Evolutionary conservation across 1,284 basidiomycete species (phyloP).

Genomic region (Sparassis latifolia): DNA sequence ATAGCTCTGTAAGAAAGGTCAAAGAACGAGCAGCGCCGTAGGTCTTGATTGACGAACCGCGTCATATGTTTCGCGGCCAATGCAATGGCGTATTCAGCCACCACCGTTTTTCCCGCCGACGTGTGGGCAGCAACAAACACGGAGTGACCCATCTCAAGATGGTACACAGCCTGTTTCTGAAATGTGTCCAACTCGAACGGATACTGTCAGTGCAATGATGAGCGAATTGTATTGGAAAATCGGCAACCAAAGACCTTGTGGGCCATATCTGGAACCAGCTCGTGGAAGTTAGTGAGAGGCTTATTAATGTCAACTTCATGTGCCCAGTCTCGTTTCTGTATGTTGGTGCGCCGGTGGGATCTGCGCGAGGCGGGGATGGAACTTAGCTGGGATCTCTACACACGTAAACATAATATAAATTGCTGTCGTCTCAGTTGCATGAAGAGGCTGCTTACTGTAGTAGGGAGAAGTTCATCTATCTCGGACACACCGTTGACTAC

Average conservation of each 20-base stretch:
- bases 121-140: conserved; percentile 99
- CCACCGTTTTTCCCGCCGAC: conserved; percentile 98
- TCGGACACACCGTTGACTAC: conserved; percentile 33
- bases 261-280: conserved; percentile 89
- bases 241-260: conserved; percentile 48
- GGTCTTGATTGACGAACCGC: conserved; percentile 42
- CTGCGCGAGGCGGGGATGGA: conserved; percentile 37
- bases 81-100: conserved; percentile 98
- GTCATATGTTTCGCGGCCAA: conserved; percentile 98
- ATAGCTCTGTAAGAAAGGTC: conserved; percentile 63
- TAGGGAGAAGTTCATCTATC: conserved; percentile 79
- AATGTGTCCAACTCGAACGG: conserved; percentile 86
- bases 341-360: conserved; percentile 33
- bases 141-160: conserved; percentile 94
- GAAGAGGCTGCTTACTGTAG: conserved; percentile 49
- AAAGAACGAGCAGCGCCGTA: no score
- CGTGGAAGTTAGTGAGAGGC: conserved; percentile 82
- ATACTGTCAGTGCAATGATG: conserved; percentile 43
- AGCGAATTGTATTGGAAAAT: conserved; percentile 3
- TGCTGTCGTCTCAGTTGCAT: not conserved
- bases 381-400: conserved; percentile 44
- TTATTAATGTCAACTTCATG: conserved; percentile 94
- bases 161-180: conserved; percentile 98
- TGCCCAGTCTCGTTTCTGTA: conserved; percentile 93
- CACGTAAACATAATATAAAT: not conserved